Percentiles rank a stretch among this genome's conserved stretches.
These are phyloP conservation scores for Coemansia sp. DNA, from an alignment of 192 early-diverging fungal species.

Conservation along the genomic window DNA sequence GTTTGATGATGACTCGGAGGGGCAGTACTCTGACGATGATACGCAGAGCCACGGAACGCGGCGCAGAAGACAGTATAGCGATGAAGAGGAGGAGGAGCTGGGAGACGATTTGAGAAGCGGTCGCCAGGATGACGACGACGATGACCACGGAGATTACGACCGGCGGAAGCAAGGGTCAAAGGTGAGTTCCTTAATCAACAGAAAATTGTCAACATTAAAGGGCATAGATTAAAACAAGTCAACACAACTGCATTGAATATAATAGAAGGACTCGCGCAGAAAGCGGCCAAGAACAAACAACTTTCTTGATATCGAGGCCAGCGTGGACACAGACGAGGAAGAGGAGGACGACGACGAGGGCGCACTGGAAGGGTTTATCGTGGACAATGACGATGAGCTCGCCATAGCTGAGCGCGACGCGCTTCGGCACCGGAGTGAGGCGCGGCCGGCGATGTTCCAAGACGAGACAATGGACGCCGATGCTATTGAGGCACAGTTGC, in stretches of 20 bases:
- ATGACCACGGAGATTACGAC: constrained; percentile 50
- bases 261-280: constrained; percentile 20
- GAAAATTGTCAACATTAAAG: no score
- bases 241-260: no score
- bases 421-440: constrained; percentile 54
- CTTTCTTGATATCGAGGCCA: constrained; percentile 74
- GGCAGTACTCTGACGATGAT: constrained; percentile 49
- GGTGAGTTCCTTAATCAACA: constrained; percentile 16
- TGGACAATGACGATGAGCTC: constrained; percentile 70
- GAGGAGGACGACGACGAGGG: constrained; percentile 74
- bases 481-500: constrained; percentile 71
- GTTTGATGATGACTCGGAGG: constrained; percentile 70
- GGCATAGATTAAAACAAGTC: no score
- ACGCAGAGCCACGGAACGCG: constrained; percentile 9
- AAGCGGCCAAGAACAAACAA: constrained; percentile 45
- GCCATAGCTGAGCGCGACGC: constrained; percentile 59
- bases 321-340: constrained; percentile 75
- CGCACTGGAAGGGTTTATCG: constrained; percentile 57
- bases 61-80: constrained; percentile 31
- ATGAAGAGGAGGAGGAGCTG: constrained; percentile 21
- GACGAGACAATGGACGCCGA: constrained; percentile 82
- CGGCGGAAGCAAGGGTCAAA: constrained; percentile 49
- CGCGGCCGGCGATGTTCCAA: constrained; percentile 69
- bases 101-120: constrained; percentile 19
- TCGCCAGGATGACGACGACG: constrained; percentile 22